phyloP scores from a whole-genome alignment of 768 basidiomycete genomes.

The Fomitopsis pulvina region DNA sequence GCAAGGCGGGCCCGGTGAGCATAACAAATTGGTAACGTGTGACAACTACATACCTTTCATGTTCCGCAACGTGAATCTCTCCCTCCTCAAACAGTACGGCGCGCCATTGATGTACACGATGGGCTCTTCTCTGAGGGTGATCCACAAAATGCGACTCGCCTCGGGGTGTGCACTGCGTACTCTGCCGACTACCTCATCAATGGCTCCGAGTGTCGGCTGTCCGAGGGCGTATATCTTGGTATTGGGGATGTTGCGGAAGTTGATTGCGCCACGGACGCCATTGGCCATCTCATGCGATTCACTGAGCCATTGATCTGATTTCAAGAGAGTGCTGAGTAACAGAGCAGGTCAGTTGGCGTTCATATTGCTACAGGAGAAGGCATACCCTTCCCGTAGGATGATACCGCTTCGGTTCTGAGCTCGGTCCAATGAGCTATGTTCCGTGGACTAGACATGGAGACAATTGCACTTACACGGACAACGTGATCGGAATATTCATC shows the following conservation, averaged over 20 bases:
- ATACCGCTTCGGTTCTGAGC: conserved; percentile 94
- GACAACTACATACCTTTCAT: conserved; percentile 64
- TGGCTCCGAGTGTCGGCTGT: conserved; percentile 85
- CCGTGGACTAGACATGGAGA: too few relatives aligned
- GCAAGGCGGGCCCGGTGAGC: not conserved
- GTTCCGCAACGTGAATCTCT: conserved; percentile 83
- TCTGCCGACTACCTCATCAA: conserved; percentile 67
- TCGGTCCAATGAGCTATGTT: too few relatives aligned
- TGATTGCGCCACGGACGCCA: conserved; percentile 87
- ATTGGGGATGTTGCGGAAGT: conserved; percentile 80
- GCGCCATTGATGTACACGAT: conserved; percentile 89
- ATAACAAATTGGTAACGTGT: not conserved
- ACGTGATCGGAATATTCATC: conserved; percentile 97
- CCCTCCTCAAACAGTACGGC: conserved; percentile 84
- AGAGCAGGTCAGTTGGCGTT: not conserved
- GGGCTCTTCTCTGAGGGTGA: conserved; percentile 90
- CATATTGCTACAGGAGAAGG: conserved; percentile 12
- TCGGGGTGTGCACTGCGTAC: conserved; percentile 56
- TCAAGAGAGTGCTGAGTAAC: conserved; percentile 63
- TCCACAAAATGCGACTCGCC: conserved; percentile 72
- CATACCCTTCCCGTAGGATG: conserved; percentile 82
- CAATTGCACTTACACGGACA: conserved; percentile 62
- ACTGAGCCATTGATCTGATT: conserved; percentile 88
- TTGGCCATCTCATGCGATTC: conserved; percentile 60
- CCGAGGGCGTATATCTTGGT: conserved; percentile 88